Base-by-base conservation (phyloP, 2,329 filamentous ascomycete genomes). In the Claviceps arundinis region DNA sequence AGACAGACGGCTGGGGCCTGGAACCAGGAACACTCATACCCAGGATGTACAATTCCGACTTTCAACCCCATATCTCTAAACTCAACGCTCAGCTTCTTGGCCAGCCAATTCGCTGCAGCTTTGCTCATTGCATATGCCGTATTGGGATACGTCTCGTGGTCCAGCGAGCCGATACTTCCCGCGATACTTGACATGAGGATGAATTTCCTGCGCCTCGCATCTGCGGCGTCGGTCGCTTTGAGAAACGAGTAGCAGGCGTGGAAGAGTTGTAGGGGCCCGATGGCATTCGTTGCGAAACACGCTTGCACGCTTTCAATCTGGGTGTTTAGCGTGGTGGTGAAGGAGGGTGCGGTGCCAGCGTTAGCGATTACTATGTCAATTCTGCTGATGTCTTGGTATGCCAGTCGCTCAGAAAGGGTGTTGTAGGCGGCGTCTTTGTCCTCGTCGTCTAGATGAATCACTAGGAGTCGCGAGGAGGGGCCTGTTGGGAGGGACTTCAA, bases 281-380 rank as follows among this genome's bases (percentile, higher is more conserved):
- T 57, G 0, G 72, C 59, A 24, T 56, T 57, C 51, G 53, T 48
- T 16, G 55, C 49, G 41, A 53, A 52, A 43, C 55, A 55, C 16
- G 43, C 22, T 17, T 50, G 49, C 17, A 52, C 54, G 5, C 24
- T 30, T 4, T 52, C 48, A 13, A 50, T 34, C 5, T 51, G 22
- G 4, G 55, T 54, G 17, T 50, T 34, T 4, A 56, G 48, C 9
- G 53, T 48, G 11, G 14, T 26, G 22, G 16, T 24, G 45, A 50
- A 54, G 22, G n/a, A 37, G n/a, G 26, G n/a, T 2, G 40, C n/a
- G 8, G 40, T 34, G n/a, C 51, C 57, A 5, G 76, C 75, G 58
- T 80, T 80, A 50, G 76, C 72, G 51, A 81, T 70, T 4, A 80
- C 69, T 9, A 76, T 59, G 57, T 80, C 75, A 4, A 80, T 60